These are phyloP conservation scores for Aciculosporium take DNA, from an alignment of 2,329 filamentous ascomycete genomes.

Conservation along the genomic window DNA sequence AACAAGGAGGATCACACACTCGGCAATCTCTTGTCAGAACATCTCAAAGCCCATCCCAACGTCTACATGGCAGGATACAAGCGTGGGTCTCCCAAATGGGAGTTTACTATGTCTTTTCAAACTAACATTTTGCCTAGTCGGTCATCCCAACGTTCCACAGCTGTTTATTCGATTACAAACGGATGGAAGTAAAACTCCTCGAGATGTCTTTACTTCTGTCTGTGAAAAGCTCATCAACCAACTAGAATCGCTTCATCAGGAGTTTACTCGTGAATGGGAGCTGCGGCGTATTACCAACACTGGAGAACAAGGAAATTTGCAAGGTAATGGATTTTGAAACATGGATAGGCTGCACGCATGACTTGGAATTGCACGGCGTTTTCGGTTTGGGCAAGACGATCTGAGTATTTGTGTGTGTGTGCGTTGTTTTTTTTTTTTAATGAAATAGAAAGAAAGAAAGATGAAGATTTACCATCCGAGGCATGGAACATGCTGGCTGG, in stretches of 20 bases:
- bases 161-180: slow-evolving; percentile 73
- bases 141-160: slow-evolving; percentile 47
- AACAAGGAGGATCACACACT: slow-evolving; percentile 96
- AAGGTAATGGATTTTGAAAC: slow-evolving; percentile 19
- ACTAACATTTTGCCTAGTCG: slow-evolving; percentile 22
- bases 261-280: slow-evolving; percentile 88
- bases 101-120: slow-evolving; percentile 2
- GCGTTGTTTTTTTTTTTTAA: background rate
- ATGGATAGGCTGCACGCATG: background rate
- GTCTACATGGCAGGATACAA: slow-evolving; percentile 91
- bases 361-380: slow-evolving; percentile 12
- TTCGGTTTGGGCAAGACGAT: slow-evolving; percentile 4
- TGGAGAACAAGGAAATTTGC: slow-evolving; percentile 39
- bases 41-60: slow-evolving; percentile 70
- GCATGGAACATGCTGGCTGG: background rate
- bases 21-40: slow-evolving; percentile 74
- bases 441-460: background rate
- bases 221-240: slow-evolving; percentile 74
- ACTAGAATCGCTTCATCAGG: slow-evolving; percentile 63
- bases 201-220: slow-evolving; percentile 68
- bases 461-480: background rate
- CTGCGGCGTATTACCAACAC: slow-evolving; percentile 70
- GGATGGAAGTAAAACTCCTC: slow-evolving; percentile 75
- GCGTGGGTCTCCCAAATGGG: slow-evolving; percentile 36
- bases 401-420: slow-evolving; percentile 2